Evolutionary conservation across 352 stramenopile species (phyloP), one percentile per base, ranked within the genome.

Genomic region (Elongisporangium anandrum): DNA sequence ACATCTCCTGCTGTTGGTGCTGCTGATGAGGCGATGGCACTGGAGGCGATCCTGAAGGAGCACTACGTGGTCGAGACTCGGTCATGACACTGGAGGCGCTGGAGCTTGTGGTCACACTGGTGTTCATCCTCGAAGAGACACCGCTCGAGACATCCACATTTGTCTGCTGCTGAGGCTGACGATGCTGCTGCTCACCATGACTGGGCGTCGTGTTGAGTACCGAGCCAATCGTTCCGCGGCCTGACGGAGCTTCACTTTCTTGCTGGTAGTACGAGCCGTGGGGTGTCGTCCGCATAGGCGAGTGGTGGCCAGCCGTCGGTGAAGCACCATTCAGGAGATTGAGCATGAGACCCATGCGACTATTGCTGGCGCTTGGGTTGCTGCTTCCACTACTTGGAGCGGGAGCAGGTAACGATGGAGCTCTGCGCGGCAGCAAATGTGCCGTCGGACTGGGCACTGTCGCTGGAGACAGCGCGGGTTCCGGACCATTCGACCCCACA

Each of bases 311-410:
- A 67, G 19, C 51, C 52, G 34, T 72, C 62, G 79, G 73, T 8
- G 80, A 87, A 2, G 77, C 65, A 3, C 88, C 78, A 63, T 91
- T 93, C 15, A 93, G 65, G n/a, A 93, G 63, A 39, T 79, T 93
- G 12, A 79, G 77, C 83, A 93, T 93, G 38, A 89, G 68, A 8
- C 75, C 76, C 79, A 93, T 93, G 15, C 78, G 72, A 57, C 74
- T 90, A 23, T 68, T 53, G 19, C 60, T 41, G 9, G 29, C 2
- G 9, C 29, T 15, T 8, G 29, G 5, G 9, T 41, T 64, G 24
- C 23, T 60, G 24, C 55, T 59, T 39, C 54, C 52, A 19, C 66
- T 60, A 45, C 24, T 34, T 8, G 71, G 51, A 3, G 55, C 55
- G 0, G 61, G 29, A 8, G 29, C 29, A 41, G 29, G 29, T 8